These are phyloP conservation scores for Hibiscus syriacus DNA, from an alignment of 345 rosid species.

Conservation along the genomic window DNA sequence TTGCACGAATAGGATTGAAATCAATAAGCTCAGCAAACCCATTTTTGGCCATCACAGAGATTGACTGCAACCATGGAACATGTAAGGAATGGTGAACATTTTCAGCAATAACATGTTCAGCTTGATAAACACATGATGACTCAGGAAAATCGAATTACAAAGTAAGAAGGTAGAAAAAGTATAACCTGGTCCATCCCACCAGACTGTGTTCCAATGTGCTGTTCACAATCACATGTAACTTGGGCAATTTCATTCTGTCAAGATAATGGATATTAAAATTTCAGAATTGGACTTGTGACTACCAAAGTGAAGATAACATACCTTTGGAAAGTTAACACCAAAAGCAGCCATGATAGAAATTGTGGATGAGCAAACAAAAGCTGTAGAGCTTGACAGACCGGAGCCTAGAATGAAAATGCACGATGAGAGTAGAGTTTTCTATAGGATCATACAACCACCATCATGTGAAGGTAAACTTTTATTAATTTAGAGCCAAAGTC, in stretches of 20 bases:
- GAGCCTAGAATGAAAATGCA: constrained; percentile 59
- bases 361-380: constrained; percentile 91
- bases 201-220: constrained; percentile 93
- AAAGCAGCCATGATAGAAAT: constrained; percentile 90
- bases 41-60: constrained; percentile 87
- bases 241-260: constrained; percentile 95
- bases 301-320: constrained; percentile 11
- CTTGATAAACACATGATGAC: background rate
- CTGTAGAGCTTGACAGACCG: constrained; percentile 92
- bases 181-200: constrained; percentile 99
- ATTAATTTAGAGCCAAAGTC: background rate
- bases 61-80: constrained; percentile 51
- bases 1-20: constrained; percentile 93
- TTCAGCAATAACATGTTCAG: background rate
- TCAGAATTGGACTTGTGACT: background rate
- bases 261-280: background rate
- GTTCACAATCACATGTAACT: constrained; percentile 88
- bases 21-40: constrained; percentile 99
- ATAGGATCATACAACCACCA: background rate
- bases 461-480: background rate
- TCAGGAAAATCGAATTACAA: background rate
- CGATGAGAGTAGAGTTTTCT: no score
- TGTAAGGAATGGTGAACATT: background rate
- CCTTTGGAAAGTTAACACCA: constrained; percentile 68
- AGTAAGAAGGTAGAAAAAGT: background rate